phyloP scores from a whole-genome alignment of 257 asterid genomes.

The Jacaranda copaia region DNA sequence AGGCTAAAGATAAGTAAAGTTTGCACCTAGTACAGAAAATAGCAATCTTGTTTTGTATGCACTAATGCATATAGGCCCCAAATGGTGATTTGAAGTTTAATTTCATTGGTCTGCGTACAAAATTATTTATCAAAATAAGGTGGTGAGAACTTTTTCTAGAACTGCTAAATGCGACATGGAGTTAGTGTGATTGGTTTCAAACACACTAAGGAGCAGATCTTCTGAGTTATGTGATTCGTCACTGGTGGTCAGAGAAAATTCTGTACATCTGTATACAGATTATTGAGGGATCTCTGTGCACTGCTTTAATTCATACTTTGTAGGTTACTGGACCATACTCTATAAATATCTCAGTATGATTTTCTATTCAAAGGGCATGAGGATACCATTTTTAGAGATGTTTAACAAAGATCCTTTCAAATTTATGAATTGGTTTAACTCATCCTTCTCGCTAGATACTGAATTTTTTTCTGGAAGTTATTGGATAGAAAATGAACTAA shows the following conservation, averaged over 20 bases:
- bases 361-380: background rate
- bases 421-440: background rate
- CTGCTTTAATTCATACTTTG: background rate
- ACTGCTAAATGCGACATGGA: background rate
- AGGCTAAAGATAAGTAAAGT: background rate
- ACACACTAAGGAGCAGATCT: background rate
- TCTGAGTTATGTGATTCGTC: background rate
- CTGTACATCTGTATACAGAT: constrained; percentile 5
- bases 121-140: background rate
- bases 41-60: background rate
- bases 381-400: background rate
- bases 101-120: background rate
- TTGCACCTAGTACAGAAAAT: background rate
- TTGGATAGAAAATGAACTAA: constrained; percentile 8
- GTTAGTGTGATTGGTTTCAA: background rate
- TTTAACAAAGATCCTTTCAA: constrained; percentile 5
- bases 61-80: background rate
- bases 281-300: background rate
- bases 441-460: background rate
- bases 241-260: background rate
- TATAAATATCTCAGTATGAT: background rate
- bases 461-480: background rate
- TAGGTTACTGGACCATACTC: background rate
- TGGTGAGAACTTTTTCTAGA: background rate
- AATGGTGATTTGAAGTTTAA: background rate